These are phyloP conservation scores for Teratosphaeria nubilosa DNA, from an alignment of 2,329 filamentous ascomycete genomes.

Conservation along the genomic window DNA sequence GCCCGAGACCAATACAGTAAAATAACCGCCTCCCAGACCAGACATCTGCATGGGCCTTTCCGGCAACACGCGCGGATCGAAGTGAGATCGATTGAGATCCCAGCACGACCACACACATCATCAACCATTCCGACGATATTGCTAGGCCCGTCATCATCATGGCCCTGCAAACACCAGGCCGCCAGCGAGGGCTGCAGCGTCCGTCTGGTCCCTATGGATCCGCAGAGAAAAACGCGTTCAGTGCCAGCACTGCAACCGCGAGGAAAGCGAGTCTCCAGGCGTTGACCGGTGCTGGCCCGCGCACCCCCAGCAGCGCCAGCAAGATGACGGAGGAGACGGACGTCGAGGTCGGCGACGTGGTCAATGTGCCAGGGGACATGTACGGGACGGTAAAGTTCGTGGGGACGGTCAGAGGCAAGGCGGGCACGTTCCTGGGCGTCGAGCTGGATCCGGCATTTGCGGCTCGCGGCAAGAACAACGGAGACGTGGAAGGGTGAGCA, in stretches of 20 bases:
- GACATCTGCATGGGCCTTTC: too few species aligned
- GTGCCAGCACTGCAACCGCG: slow-evolving; percentile 39
- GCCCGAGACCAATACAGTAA: too few species aligned
- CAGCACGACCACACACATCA: background rate
- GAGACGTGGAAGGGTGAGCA: slow-evolving; percentile 80
- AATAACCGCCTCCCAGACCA: too few species aligned
- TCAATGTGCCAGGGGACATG: slow-evolving; percentile 93
- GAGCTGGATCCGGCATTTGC: slow-evolving; percentile 78
- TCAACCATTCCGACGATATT: background rate
- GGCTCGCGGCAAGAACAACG: slow-evolving; percentile 81
- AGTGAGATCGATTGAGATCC: background rate
- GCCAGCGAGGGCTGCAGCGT: slow-evolving; percentile 23
- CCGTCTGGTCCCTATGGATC: slow-evolving; percentile 29
- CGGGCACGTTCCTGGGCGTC: slow-evolving; percentile 83
- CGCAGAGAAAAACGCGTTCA: slow-evolving; percentile 29
- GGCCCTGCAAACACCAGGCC: slow-evolving; percentile 34
- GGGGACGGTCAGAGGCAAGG: slow-evolving; percentile 77
- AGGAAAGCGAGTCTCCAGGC: slow-evolving; percentile 65
- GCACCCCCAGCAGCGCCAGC: slow-evolving; percentile 34
- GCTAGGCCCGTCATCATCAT: slow-evolving; percentile 21
- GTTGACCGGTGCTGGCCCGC: slow-evolving; percentile 43
- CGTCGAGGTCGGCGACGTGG: slow-evolving; percentile 67
- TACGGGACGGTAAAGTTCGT: slow-evolving; percentile 81
- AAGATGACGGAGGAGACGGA: slow-evolving; percentile 37
- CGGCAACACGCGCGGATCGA: too few species aligned